Conservation (phyloP, 495 filamentous ascomycete species). For the Rhizodiscina lignyota region DNA sequence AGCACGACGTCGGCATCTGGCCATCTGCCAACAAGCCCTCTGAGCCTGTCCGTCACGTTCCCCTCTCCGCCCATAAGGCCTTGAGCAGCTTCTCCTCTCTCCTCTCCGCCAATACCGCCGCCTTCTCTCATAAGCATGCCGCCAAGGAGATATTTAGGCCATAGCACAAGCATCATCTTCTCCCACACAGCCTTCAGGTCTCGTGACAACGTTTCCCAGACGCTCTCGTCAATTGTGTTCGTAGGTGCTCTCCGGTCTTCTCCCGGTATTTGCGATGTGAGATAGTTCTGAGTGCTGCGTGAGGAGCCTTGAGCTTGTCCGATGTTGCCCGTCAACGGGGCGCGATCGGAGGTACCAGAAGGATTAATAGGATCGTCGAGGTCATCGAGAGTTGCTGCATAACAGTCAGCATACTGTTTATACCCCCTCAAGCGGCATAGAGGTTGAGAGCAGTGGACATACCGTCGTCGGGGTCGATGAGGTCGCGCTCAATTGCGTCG, state of each 20-base stretch:
- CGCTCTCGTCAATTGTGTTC: conserved; percentile 92
- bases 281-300: conserved; percentile 38
- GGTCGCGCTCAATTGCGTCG: conserved; percentile 66
- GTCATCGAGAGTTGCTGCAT: conserved; percentile 62
- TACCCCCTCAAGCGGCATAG: conserved; percentile 1
- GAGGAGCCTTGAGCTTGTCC: conserved; percentile 29
- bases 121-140: conserved; percentile 47
- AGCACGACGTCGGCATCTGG: conserved; percentile 54
- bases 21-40: conserved; percentile 50
- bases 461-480: conserved; percentile 97
- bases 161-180: conserved; percentile 97
- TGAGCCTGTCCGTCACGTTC: conserved; percentile 44
- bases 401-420: conserved; percentile 1
- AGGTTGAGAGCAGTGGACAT: conserved; percentile 2
- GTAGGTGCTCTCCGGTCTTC: conserved; percentile 85
- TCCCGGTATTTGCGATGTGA: conserved; percentile 77
- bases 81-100: conserved; percentile 43
- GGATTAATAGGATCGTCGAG: conserved; percentile 72
- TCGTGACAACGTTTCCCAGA: conserved; percentile 86
- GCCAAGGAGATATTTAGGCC: conserved; percentile 82
- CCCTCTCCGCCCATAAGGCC: conserved; percentile 37
- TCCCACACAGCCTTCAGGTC: conserved; percentile 89
- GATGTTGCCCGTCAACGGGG: conserved; percentile 71
- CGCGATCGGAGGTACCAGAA: conserved; percentile 47
- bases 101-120: conserved; percentile 48